Conservation (phyloP, 2,329 filamentous ascomycete genomes). For the Exophiala bonariae region DNA sequence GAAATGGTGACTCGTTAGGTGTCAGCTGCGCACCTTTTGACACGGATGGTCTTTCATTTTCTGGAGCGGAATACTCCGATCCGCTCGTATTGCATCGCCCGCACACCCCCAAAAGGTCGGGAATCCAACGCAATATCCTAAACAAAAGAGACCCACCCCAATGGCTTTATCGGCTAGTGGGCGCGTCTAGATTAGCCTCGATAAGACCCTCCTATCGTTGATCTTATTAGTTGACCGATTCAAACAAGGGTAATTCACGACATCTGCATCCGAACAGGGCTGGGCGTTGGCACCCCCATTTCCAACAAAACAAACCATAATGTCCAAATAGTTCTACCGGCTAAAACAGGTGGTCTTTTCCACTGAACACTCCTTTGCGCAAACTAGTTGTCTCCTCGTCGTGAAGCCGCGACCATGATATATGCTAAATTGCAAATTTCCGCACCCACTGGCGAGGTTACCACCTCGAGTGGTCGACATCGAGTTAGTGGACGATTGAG, state of each 20-base stretch:
- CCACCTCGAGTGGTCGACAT: background rate
- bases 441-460: background rate
- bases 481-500: constrained; percentile 18
- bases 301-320: too few relatives aligned
- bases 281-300: too few relatives aligned
- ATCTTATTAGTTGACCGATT: background rate
- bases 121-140: too few relatives aligned
- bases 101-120: too few relatives aligned
- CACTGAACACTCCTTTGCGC: too few relatives aligned
- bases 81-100: too few relatives aligned
- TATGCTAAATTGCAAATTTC: constrained; percentile 15
- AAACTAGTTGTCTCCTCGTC: background rate
- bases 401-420: constrained; percentile 6
- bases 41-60: background rate
- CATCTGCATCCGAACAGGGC: background rate
- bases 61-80: background rate
- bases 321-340: too few relatives aligned
- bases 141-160: background rate
- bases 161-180: background rate
- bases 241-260: background rate
- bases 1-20: too few relatives aligned
- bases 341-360: too few relatives aligned
- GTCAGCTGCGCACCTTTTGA: too few relatives aligned
- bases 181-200: background rate
- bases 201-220: background rate